Base-by-base conservation (phyloP, 164 flowering plant genomes). In the Vitis rupestris region DNA sequence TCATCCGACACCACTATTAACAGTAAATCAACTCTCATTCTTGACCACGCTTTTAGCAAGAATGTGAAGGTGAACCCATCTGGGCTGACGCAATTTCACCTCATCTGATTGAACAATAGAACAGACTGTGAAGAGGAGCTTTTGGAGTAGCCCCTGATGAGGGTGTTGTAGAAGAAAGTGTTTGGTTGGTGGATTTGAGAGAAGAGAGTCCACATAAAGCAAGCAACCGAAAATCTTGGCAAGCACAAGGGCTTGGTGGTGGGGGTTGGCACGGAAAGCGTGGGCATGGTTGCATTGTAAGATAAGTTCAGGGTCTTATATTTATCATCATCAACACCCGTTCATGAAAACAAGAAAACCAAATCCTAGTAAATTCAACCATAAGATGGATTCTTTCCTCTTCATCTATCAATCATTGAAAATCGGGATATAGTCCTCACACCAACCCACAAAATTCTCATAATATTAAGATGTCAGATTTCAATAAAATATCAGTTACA, bases 171-270 rank as follows among this genome's bases (percentile, higher is more conserved):
- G 65, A 76, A 67, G 63, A 70, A 73, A 5, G 72, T 62, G 58
- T 72, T 76, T 61, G 64, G 78, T 31, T 69, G 71, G 4, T 69
- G 79, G 29, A 76, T 69, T 65, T 64, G 66, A 67, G 70, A 75
- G 44, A 81, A 79, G 69, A 82, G 64, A 58, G 66, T 65, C 80
- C 8, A 80, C 84, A 16, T 79, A 82, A 0, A 9, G 50, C 16
- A 80, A 65, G 49, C 77, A 76, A 14, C 79, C 83, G 11, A 80
- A 57, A 14, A 80, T 72, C 60, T 77, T 76, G 79, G 69, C 74
- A 8, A 71, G 52, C 10, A 71, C 50, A 19, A 70, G 4, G 30
- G 67, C 0, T 67, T 72, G 61, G 13, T 15, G 31, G 8, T 58
- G 44, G 65, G 69, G 76, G 63, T 72, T 71, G 4, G 70, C 51